phyloP scores from a whole-genome alignment of 2,329 filamentous ascomycete species.

The Escovopsis weberi region DNA sequence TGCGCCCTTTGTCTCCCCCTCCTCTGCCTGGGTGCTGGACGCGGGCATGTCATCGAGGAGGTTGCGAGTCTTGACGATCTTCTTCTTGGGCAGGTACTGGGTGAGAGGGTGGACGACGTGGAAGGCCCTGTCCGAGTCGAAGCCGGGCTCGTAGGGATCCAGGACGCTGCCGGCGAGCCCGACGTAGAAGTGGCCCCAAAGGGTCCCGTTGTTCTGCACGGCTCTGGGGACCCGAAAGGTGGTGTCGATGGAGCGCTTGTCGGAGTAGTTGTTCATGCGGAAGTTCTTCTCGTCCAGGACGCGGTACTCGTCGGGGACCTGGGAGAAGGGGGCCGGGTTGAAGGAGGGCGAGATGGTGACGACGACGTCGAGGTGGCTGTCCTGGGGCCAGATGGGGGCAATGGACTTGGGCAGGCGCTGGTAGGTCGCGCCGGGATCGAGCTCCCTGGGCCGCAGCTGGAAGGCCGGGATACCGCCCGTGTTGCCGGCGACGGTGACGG shows the following conservation, averaged over 20 bases:
- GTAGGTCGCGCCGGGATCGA: constrained; percentile 48
- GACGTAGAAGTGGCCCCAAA: constrained; percentile 91
- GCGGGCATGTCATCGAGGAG: constrained; percentile 46
- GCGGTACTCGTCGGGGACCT: constrained; percentile 50
- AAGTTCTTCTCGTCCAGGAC: constrained; percentile 73
- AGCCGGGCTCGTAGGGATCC: constrained; percentile 59
- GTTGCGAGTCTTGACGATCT: constrained; percentile 73
- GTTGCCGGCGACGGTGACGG: constrained; percentile 38
- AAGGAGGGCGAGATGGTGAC: constrained; percentile 72
- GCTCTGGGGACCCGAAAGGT: constrained; percentile 61
- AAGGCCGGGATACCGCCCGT: constrained; percentile 48
- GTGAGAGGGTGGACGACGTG: constrained; percentile 78
- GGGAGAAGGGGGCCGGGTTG: constrained; percentile 51
- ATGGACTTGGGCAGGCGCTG: constrained; percentile 54
- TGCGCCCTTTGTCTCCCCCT: constrained; percentile 32
- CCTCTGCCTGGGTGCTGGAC: constrained; percentile 29
- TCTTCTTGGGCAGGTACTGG: constrained; percentile 84
- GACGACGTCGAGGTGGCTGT: constrained; percentile 66
- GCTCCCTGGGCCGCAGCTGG: constrained; percentile 43
- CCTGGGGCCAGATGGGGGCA: constrained; percentile 75
- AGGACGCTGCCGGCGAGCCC: constrained; percentile 60
- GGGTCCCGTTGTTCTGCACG: constrained; percentile 82
- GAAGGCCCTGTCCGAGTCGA: constrained; percentile 62
- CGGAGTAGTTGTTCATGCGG: constrained; percentile 61
- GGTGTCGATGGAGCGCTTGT: constrained; percentile 63